These are phyloP conservation scores for Naganishia onofrii DNA, from an alignment of 768 basidiomycete genomes.

Conservation along the genomic window DNA sequence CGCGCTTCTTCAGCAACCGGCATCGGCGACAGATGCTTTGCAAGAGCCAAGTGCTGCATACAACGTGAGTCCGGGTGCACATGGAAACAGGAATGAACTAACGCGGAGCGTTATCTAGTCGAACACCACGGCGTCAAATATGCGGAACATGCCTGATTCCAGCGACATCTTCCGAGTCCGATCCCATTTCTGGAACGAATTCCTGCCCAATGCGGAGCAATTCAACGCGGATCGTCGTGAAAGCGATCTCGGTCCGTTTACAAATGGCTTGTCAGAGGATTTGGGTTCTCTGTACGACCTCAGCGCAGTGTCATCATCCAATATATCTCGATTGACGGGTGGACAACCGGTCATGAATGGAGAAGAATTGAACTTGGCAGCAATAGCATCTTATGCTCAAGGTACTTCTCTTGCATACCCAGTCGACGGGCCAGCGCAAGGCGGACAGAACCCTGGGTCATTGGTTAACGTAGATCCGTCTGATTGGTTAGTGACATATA, in stretches of 20 bases:
- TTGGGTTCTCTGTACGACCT: constrained; percentile 14
- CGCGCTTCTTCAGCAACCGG: not conserved
- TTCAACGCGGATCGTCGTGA: constrained; percentile 15
- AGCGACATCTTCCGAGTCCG: constrained; percentile 17
- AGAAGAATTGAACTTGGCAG: not conserved
- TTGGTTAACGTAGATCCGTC: not conserved
- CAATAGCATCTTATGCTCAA: not conserved
- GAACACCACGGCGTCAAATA: not conserved
- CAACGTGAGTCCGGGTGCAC: not conserved
- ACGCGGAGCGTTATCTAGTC: not conserved
- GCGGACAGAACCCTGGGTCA: not conserved
- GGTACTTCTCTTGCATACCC: not conserved
- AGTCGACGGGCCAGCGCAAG: not conserved
- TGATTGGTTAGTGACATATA: constrained; percentile 11
- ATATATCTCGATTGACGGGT: not conserved
- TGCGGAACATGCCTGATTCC: not conserved
- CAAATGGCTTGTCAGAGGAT: not conserved
- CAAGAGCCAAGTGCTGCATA: not conserved
- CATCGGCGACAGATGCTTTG: not conserved
- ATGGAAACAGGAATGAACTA: not conserved
- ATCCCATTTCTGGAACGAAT: constrained; percentile 21
- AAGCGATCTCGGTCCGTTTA: constrained; percentile 8
- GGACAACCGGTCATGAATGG: not conserved
- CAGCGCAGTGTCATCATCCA: not conserved
- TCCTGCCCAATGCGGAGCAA: constrained; percentile 8